A percentile compares a stretch with the other conserved stretches of the same genome.
Evolutionary conservation across 2,329 filamentous ascomycete species (phyloP).

Genomic region (Diatrype stigma): DNA sequence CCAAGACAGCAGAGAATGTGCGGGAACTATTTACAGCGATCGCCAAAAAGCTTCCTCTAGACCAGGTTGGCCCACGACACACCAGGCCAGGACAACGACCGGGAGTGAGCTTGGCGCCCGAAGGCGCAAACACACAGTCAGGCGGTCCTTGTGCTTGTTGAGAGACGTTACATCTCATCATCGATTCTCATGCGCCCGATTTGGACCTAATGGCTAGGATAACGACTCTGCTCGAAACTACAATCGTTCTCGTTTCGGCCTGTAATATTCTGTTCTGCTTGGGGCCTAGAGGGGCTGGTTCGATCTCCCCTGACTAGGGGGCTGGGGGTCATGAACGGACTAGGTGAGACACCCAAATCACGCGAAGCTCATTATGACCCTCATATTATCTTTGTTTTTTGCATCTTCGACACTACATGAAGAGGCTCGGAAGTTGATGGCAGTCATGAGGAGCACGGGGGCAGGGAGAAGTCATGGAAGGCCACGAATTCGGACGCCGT

Average conservation of each 20-base stretch:
- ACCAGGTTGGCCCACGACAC: slow-evolving; percentile 90
- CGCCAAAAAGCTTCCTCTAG: slow-evolving; percentile 93
- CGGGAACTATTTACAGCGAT: slow-evolving; percentile 95
- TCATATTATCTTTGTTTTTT: not conserved
- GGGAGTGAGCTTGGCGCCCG: slow-evolving; percentile 52
- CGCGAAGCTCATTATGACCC: too few species aligned
- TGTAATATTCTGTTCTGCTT: not conserved
- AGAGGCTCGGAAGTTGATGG: not conserved
- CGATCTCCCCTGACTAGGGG: not conserved
- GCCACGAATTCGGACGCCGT: not conserved
- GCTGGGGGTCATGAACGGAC: not conserved
- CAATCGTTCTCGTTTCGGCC: not conserved
- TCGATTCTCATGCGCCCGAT: too few species aligned
- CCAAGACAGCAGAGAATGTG: slow-evolving; percentile 96
- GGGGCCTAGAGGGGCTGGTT: not conserved
- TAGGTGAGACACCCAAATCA: not conserved
- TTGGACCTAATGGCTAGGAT: too few species aligned
- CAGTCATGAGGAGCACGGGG: not conserved
- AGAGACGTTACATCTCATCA: slow-evolving; percentile 10
- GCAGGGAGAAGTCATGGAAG: not conserved
- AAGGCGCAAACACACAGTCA: slow-evolving; percentile 54
- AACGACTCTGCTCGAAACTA: too few species aligned
- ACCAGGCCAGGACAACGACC: slow-evolving; percentile 62
- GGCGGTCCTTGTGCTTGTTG: slow-evolving; percentile 55
- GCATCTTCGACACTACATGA: not conserved